Base-by-base conservation (phyloP, 2,329 filamentous ascomycete genomes). In the Botrytis fabae region DNA sequence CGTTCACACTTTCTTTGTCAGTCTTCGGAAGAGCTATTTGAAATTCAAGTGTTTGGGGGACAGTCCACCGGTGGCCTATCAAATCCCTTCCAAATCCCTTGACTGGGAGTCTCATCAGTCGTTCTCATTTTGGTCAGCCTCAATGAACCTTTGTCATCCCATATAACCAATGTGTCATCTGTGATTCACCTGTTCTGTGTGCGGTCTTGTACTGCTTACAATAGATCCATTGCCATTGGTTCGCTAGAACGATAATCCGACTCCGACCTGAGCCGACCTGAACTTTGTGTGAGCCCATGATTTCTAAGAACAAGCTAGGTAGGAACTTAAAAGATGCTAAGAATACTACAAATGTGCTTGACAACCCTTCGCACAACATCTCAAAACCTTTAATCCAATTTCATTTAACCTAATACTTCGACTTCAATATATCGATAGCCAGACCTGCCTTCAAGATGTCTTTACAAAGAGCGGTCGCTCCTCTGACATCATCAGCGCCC, bases 401-500 rank as follows among this genome's bases (percentile, higher is more conserved):
- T 35, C 12, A 20, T 14, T 38, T 38, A 25, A 61, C 38, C 28
- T 46, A 14, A 32, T 66, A 59, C 61, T 2, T 66, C 4, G 2
- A 42, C 38, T 20, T 22, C 18, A 18, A 35, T 28, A 48, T 61
- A 48, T 44, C 44, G 38, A 72, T 40, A 68, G 35, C 28, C 7
- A 42, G 1, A 22, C 16, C 28, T 16, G 9, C 9, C 35, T 32
- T 59, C 61, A 76, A 59, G 4, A 81, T 81, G 80, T 76, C 80
- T 71, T 74, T 75, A 70, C 78, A 79, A 74, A 75, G 78, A 60
- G 74, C 78, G 65, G 59, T 80, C 22, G 74, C 74, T 38, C 80
- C 80, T 54, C 74, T 81, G 78, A 78, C 79, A 73, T 78, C 77
- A 72, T 78, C 80, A 48, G 72, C 77, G 51, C 75, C 72, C 73